phyloP scores from a whole-genome alignment of 2,329 filamentous ascomycete genomes.

The Pyrenophora seminiperda region DNA sequence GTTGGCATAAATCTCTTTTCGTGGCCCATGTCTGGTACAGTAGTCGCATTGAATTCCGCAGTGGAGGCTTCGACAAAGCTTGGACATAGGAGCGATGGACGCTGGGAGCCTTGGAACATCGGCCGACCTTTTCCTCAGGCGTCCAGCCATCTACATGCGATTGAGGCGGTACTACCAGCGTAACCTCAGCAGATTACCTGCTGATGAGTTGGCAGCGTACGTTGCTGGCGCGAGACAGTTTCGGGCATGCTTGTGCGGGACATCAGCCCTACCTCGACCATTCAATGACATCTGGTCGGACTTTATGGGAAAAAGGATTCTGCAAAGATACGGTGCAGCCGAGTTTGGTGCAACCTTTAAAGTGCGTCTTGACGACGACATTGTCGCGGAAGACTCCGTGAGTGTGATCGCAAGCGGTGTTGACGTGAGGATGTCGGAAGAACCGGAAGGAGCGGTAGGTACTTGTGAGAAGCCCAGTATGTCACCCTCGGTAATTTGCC shows the following conservation, averaged over 20 bases:
- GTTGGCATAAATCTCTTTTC: slow-evolving; percentile 46
- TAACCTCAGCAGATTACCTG: slow-evolving; percentile 34
- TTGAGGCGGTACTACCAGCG: slow-evolving; percentile 47
- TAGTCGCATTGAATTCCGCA: slow-evolving; percentile 43
- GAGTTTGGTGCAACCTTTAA: slow-evolving; percentile 54
- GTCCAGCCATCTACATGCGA: slow-evolving; percentile 48
- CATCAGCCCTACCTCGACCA: slow-evolving; percentile 56
- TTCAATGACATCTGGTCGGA: slow-evolving; percentile 58
- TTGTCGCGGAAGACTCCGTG: slow-evolving; percentile 39
- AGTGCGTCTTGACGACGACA: slow-evolving; percentile 42
- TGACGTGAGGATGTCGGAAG: slow-evolving; percentile 50
- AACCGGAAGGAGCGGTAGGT: slow-evolving; percentile 59
- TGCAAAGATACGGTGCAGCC: slow-evolving; percentile 53
- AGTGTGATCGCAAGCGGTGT: slow-evolving; percentile 49
- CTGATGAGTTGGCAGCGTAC: slow-evolving; percentile 47
- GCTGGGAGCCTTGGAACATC: slow-evolving; percentile 32
- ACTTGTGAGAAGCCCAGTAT: slow-evolving; percentile 46
- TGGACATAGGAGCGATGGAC: slow-evolving; percentile 47
- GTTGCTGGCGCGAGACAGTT: slow-evolving; percentile 51
- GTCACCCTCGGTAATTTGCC: no score
- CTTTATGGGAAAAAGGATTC: slow-evolving; percentile 51
- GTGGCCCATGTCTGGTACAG: slow-evolving; percentile 38
- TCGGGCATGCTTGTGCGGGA: slow-evolving; percentile 53
- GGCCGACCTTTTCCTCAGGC: slow-evolving; percentile 44
- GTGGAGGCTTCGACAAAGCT: slow-evolving; percentile 43